phyloP scores from a whole-genome alignment of 2,329 filamentous ascomycete species.

The Aspergillus ustus region DNA sequence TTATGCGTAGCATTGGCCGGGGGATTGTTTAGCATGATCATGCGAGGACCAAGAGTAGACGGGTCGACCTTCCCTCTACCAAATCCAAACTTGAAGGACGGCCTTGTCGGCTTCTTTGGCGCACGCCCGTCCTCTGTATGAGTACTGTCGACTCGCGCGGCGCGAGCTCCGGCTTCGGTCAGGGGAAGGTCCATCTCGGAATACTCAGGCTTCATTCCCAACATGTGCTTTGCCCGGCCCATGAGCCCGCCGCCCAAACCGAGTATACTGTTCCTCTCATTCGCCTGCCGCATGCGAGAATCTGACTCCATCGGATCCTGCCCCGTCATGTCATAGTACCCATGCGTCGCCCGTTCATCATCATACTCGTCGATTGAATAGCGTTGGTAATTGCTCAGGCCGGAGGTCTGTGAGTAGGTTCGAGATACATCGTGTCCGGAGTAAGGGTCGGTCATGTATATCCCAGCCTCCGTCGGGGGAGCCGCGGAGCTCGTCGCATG shows the following conservation, averaged over 20 bases:
- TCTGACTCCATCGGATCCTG: constrained; percentile 60
- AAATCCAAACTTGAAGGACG: constrained; percentile 91
- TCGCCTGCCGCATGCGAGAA: constrained; percentile 59
- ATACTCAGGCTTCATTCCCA: constrained; percentile 86
- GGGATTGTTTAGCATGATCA: constrained; percentile 96
- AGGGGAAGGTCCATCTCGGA: constrained; percentile 98
- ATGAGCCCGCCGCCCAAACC: constrained; percentile 84
- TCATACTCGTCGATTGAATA: constrained; percentile 88
- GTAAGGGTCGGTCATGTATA: constrained; percentile 44
- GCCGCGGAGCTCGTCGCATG: constrained; percentile 48
- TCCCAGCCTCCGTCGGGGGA: constrained; percentile 36
- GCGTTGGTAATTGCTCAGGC: constrained; percentile 82
- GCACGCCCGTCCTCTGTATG: constrained; percentile 48
- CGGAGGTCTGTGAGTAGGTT: constrained; percentile 75
- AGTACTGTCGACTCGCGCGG: constrained; percentile 50
- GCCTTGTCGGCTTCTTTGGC: constrained; percentile 67
- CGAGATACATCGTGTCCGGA: constrained; percentile 44
- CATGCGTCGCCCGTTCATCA: constrained; percentile 70
- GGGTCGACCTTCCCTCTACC: constrained; percentile 84
- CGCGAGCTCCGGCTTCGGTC: constrained; percentile 71
- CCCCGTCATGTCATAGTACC: constrained; percentile 74
- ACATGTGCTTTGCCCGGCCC: constrained; percentile 84
- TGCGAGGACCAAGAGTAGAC: constrained; percentile 84
- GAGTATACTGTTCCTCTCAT: constrained; percentile 86
- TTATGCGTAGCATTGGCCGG: constrained; percentile 88